These are phyloP conservation scores for Cutaneotrichosporon daszewskae DNA, from an alignment of 1,284 basidiomycete genomes.

Conservation along the genomic window DNA sequence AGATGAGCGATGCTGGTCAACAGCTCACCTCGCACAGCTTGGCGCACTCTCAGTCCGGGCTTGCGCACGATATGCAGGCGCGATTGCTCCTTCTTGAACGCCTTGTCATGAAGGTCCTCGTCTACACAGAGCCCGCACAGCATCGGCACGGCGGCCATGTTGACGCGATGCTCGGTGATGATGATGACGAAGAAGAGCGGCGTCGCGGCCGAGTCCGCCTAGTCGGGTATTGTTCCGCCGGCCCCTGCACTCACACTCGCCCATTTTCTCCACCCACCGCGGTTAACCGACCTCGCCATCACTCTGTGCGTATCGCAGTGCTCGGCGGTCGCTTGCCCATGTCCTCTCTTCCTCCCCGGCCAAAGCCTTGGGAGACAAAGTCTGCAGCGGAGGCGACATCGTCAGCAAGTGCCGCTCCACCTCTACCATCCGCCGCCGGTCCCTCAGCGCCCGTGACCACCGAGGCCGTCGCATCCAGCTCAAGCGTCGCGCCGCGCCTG, in stretches of 20 bases:
- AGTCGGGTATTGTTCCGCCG: neutral
- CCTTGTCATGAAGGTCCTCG: too few species aligned
- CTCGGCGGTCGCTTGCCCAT: conserved; percentile 17
- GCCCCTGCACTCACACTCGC: too few species aligned
- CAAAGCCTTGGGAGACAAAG: conserved; percentile 41
- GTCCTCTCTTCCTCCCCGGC: conserved; percentile 37
- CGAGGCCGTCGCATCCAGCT: conserved; percentile 13
- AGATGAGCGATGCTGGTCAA: neutral
- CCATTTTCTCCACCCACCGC: neutral
- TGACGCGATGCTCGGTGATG: neutral
- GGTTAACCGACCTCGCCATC: neutral
- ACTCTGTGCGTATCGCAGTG: neutral
- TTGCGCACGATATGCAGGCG: conserved; percentile 32
- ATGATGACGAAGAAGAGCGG: neutral
- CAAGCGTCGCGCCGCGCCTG: conserved; percentile 28
- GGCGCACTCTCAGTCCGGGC: conserved; percentile 30
- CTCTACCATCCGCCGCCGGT: conserved; percentile 10
- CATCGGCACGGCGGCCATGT: conserved; percentile 2
- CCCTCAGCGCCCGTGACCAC: conserved; percentile 25
- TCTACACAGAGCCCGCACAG: conserved; percentile 2
- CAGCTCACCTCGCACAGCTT: conserved; percentile 39
- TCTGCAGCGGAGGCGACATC: conserved; percentile 18
- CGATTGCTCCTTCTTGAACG: too few species aligned
- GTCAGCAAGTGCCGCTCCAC: conserved; percentile 2
- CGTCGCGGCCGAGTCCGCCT: too few species aligned